Evolutionary conservation across 2,329 filamentous ascomycete species (phyloP), one percentile per base, ranked within the genome.

Genomic region (Aureobasidium sp.): DNA sequence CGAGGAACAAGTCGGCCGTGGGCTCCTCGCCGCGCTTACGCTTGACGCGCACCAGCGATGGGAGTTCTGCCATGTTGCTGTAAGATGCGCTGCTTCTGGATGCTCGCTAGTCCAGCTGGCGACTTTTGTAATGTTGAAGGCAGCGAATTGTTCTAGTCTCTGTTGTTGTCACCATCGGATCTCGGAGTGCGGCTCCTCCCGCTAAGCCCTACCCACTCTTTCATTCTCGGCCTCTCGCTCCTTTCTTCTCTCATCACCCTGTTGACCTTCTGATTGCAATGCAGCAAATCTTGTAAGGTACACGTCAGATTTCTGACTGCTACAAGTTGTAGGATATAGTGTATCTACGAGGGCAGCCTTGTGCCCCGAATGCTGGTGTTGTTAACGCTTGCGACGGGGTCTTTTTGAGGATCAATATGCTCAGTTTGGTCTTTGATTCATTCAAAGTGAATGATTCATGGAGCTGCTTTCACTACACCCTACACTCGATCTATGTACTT

Each of bases 11-110:
- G 53, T 61, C 62, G 58, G 62, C 58, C 27, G 62, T 63, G 17
- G 82, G 80, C 52, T 81, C 80, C 60, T 84, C 82, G 61, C 79
- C 78, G 61, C 82, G 78, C 66, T 82, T 80, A 62, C 82, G 77
- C 72, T 84, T 85, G 69, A 85, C 78, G 27, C 76, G 78, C 56
- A 82, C 79, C 44, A 79, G 75, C 60, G 81, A 78, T 44, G 79
- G 79, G 48, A 78, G 77, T 42, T 78, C 67, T 31, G 78, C 62
- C 78, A 81, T 81, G 22, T 60, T 68, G 39, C 34, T 36, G 36
- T 34, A 11, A 9, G 37, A 14, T 58, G 17, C 17, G 29, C 17
- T 36, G 14, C 7, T 11, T 11, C n/a, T 48, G 17, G 22, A 1
- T 11, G 31, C 29, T 29, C 29, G 29, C 39, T 41, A 5, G 5